phyloP scores from a whole-genome alignment of 2,329 filamentous ascomycete genomes.

The Fusarium sp. region DNA sequence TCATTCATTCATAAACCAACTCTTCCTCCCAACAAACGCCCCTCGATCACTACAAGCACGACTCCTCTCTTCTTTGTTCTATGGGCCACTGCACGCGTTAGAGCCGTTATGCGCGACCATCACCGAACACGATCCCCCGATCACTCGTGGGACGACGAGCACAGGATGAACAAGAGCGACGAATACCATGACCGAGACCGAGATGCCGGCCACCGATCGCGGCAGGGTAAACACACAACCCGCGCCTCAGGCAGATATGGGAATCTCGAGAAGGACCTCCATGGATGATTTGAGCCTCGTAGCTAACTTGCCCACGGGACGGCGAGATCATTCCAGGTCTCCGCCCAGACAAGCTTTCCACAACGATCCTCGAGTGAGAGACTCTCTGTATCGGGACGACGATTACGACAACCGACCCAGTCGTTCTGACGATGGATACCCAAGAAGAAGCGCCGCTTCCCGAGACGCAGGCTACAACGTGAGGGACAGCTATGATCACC shows the following conservation, averaged over 20 bases:
- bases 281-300: constrained; percentile 48
- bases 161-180: constrained; percentile 38
- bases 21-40: neutral
- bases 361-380: constrained; percentile 48
- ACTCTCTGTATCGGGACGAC: constrained; percentile 40
- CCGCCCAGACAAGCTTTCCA: constrained; percentile 52
- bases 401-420: constrained; percentile 40
- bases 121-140: constrained; percentile 47
- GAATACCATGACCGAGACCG: constrained; percentile 44
- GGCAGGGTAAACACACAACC: constrained; percentile 60
- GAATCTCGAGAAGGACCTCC: constrained; percentile 40
- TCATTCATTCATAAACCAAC: constrained; percentile 5
- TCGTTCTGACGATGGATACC: constrained; percentile 41
- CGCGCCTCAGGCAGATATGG: constrained; percentile 44
- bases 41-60: neutral
- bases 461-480: constrained; percentile 42
- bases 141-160: constrained; percentile 43
- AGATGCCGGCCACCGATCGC: constrained; percentile 56
- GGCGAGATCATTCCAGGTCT: constrained; percentile 56
- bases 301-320: constrained; percentile 58
- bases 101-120: constrained; percentile 56
- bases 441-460: constrained; percentile 35
- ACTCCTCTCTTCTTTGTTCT: neutral
- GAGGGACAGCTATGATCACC: constrained; percentile 48
- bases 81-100: constrained; percentile 22